Evolutionary conservation across 208 protist genomes (phyloP).

Genomic region (Wallacemonas collosoma): DNA sequence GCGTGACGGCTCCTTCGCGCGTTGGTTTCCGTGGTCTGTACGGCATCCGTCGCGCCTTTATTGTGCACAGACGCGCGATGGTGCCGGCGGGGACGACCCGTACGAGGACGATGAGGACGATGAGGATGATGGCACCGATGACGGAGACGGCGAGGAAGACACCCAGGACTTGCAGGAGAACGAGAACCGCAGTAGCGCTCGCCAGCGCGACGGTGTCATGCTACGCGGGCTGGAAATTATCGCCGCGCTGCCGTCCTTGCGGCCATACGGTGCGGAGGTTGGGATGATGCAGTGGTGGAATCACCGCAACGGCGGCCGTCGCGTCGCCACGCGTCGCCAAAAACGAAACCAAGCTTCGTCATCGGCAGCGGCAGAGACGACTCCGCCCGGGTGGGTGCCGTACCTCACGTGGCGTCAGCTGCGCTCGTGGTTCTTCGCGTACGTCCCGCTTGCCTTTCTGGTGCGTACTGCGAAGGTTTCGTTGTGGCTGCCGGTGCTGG

Average conservation of each 20-base stretch:
- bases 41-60: background rate
- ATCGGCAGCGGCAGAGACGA: background rate
- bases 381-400: background rate
- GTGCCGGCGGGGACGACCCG: conserved; percentile 1
- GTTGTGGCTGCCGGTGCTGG: conserved; percentile 30
- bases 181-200: conserved; percentile 53
- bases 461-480: conserved; percentile 3
- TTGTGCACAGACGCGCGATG: background rate
- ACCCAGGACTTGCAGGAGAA: conserved; percentile 50
- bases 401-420: background rate
- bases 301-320: conserved; percentile 23
- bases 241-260: conserved; percentile 58
- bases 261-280: conserved; percentile 69
- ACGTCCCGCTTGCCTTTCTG: conserved; percentile 5
- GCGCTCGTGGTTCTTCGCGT: background rate
- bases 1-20: conserved; percentile 18
- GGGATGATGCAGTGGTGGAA: conserved; percentile 72
- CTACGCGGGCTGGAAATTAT: conserved; percentile 78
- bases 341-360: background rate
- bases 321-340: background rate
- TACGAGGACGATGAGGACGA: background rate
- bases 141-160: conserved; percentile 12
- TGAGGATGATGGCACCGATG: conserved; percentile 15
- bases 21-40: conserved; percentile 28
- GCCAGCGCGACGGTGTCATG: conserved; percentile 56